These are phyloP conservation scores for Sporothrix phasma DNA, from an alignment of 2,329 filamentous ascomycete genomes.

Conservation along the genomic window DNA sequence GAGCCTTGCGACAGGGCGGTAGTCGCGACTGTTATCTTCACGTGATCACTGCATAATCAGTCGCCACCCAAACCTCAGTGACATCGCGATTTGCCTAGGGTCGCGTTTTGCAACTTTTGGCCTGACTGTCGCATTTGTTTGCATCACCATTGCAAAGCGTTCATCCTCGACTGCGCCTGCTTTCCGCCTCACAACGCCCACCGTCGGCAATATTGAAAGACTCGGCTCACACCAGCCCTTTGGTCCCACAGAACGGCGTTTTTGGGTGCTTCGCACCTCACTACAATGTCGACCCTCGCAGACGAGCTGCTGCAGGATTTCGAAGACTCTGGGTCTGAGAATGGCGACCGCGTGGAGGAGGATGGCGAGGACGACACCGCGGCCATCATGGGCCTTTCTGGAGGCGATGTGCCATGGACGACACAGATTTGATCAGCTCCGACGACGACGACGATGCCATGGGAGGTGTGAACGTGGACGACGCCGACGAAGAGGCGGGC, in stretches of 20 bases:
- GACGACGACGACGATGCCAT: slow-evolving; percentile 51
- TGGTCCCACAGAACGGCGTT: neutral
- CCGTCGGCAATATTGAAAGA: too few relatives aligned
- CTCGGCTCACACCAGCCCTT: neutral
- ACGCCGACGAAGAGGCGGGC: slow-evolving; percentile 46
- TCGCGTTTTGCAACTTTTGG: slow-evolving; percentile 1
- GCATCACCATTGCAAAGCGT: neutral
- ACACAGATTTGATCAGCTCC: slow-evolving; percentile 45
- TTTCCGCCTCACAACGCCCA: neutral
- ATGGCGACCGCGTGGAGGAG: slow-evolving; percentile 49
- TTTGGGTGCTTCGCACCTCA: neutral
- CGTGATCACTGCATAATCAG: neutral
- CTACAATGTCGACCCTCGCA: slow-evolving; percentile 75
- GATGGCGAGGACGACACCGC: slow-evolving; percentile 35
- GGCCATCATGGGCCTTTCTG: slow-evolving; percentile 28
- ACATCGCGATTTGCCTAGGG: neutral
- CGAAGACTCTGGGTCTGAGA: slow-evolving; percentile 73
- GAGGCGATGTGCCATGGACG: slow-evolving; percentile 49
- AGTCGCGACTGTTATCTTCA: neutral
- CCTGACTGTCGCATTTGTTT: neutral
- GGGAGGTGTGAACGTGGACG: slow-evolving; percentile 38
- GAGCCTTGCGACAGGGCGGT: neutral
- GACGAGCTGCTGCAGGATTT: slow-evolving; percentile 91
- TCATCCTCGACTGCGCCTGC: neutral
- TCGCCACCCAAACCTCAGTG: neutral